A percentile compares a stretch with the other conserved stretches of the same genome.
Conservation (phyloP, 495 filamentous ascomycete species). For the Terfezia claveryi region DNA sequence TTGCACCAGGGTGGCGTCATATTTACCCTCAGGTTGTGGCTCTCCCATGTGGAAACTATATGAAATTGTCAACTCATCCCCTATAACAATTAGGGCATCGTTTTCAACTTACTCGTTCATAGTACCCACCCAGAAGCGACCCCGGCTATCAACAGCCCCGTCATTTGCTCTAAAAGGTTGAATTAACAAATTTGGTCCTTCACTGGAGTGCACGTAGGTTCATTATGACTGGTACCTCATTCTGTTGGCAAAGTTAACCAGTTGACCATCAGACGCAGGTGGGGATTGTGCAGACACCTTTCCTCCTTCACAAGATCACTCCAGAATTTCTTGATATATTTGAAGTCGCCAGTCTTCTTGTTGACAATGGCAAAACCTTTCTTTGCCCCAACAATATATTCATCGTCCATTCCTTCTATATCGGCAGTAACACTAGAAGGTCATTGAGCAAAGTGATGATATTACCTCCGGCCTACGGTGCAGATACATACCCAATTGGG, state of each 20-base stretch:
- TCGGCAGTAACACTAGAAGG: slow-evolving; percentile 43
- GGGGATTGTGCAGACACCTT: too few relatives aligned
- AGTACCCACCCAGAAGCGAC: slow-evolving; percentile 69
- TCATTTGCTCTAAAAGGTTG: slow-evolving; percentile 43
- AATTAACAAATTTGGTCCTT: too few relatives aligned
- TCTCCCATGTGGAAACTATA: slow-evolving; percentile 26
- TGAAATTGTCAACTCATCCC: background rate
- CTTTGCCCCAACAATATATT: slow-evolving; percentile 55
- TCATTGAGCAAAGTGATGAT: slow-evolving; percentile 1
- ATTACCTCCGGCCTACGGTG: background rate
- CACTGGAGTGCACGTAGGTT: too few relatives aligned
- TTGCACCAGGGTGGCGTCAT: slow-evolving; percentile 2
- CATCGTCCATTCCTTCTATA: slow-evolving; percentile 43
- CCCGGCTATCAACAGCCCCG: slow-evolving; percentile 56
- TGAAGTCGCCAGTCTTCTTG: slow-evolving; percentile 36
- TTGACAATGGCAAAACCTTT: slow-evolving; percentile 57
- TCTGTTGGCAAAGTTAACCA: slow-evolving; percentile 12
- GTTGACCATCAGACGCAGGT: too few relatives aligned
- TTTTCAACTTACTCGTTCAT: slow-evolving; percentile 47
- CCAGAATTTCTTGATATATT: slow-evolving; percentile 39
- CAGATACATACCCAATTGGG: slow-evolving; percentile 31
- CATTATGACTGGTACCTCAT: slow-evolving; percentile 26
- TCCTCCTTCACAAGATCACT: slow-evolving; percentile 3
- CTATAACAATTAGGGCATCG: background rate
- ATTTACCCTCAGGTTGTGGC: slow-evolving; percentile 31